A percentile compares a stretch with the other conserved stretches of the same genome.
Evolutionary conservation across 2,329 filamentous ascomycete genomes (phyloP).

Genomic region (Calonectria honghensis): DNA sequence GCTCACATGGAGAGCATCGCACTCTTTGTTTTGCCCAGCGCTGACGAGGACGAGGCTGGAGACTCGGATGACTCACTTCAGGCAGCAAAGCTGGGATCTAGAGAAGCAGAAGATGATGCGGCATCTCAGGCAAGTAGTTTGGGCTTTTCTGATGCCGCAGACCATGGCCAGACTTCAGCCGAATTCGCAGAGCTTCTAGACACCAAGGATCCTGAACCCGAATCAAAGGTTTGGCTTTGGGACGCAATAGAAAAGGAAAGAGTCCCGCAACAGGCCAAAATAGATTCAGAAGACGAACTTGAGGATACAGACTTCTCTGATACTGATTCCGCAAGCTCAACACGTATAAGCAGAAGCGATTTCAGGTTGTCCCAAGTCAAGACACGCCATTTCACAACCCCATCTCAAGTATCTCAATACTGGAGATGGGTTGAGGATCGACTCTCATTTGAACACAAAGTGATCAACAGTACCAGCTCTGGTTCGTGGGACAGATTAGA

Average conservation of each 20-base stretch:
- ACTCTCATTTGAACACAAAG: background rate
- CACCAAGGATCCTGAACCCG: background rate
- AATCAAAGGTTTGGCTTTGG: background rate
- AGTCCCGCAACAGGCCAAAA: background rate
- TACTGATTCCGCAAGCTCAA: background rate
- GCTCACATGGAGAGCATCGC: slow-evolving; percentile 28
- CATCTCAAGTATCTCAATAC: background rate
- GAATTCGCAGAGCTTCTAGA: background rate
- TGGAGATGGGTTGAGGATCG: background rate
- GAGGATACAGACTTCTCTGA: background rate
- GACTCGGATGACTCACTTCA: background rate
- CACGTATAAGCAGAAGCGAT: background rate
- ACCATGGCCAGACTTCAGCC: background rate
- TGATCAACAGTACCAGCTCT: background rate
- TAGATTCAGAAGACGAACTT: background rate
- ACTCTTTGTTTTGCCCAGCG: slow-evolving; percentile 17
- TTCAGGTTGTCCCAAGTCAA: background rate
- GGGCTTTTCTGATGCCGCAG: background rate
- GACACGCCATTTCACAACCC: background rate
- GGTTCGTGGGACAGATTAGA: background rate
- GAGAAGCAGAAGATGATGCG: background rate
- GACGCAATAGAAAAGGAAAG: background rate
- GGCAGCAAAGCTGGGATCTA: background rate
- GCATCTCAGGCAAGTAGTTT: background rate
- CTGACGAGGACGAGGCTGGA: background rate